These are phyloP conservation scores for Lentinula lateritia DNA, from an alignment of 768 basidiomycete genomes.

Conservation along the genomic window DNA sequence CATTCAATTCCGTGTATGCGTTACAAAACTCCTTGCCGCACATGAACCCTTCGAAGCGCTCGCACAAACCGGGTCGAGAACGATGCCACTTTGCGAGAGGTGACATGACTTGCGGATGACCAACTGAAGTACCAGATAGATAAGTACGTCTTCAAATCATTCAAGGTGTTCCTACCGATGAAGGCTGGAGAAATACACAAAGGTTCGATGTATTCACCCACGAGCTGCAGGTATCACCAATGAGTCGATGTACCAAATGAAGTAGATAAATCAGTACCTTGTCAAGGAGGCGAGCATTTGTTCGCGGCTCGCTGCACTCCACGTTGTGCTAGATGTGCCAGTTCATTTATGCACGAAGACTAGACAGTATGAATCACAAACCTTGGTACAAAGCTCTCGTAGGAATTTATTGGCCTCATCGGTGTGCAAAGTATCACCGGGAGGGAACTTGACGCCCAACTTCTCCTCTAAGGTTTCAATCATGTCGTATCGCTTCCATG, in stretches of 20 bases:
- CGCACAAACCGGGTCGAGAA: conserved; percentile 93
- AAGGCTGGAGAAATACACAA: conserved; percentile 96
- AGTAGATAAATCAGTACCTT: conserved; percentile 47
- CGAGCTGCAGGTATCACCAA: conserved; percentile 50
- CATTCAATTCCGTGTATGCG: conserved; percentile 99
- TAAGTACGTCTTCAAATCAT: not conserved
- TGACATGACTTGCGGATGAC: conserved; percentile 99
- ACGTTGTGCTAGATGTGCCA: conserved; percentile 70
- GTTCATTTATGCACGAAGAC: not conserved
- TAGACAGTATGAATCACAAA: conserved; percentile 20
- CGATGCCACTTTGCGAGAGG: conserved; percentile 99
- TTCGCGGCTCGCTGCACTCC: conserved; percentile 93
- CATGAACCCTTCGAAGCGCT: conserved; percentile 98
- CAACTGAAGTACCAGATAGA: conserved; percentile 48
- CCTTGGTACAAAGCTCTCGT: conserved; percentile 79
- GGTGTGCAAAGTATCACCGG: conserved; percentile 85
- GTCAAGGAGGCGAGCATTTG: conserved; percentile 91
- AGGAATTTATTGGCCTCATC: conserved; percentile 86
- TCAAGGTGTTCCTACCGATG: conserved; percentile 53
- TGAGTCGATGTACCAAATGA: not conserved
- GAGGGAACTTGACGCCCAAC: conserved; percentile 86
- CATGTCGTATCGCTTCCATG: conserved; percentile 99
- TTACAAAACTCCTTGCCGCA: conserved; percentile 98
- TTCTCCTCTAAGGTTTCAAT: conserved; percentile 94
- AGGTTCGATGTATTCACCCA: conserved; percentile 96